Evolutionary conservation across 306 rosid genomes (phyloP).

Genomic region (Cajanus cajan): DNA sequence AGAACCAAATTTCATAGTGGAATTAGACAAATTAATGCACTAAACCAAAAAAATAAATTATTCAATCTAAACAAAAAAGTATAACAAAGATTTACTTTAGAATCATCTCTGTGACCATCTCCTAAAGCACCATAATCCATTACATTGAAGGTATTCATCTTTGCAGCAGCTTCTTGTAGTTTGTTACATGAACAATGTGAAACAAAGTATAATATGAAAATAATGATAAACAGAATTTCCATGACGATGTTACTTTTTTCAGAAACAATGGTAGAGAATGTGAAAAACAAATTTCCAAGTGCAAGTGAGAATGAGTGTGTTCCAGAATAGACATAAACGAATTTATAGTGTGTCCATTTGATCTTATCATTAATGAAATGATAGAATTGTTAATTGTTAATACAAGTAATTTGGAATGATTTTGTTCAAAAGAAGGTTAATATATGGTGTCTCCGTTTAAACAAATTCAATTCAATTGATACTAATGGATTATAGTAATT

Average conservation of each 20-base stretch:
- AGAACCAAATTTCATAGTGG: neutral
- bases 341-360: neutral
- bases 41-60: neutral
- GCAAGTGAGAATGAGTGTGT: neutral
- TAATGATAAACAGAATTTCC: neutral
- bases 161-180: neutral
- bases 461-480: neutral
- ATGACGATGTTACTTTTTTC: neutral
- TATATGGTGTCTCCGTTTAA: neutral
- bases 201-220: neutral
- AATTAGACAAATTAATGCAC: neutral
- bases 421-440: neutral
- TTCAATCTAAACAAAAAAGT: neutral
- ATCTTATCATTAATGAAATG: neutral
- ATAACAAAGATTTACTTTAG: constrained; percentile 9
- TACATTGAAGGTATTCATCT: neutral
- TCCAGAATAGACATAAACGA: neutral
- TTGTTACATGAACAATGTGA: neutral
- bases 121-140: constrained; percentile 34
- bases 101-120: constrained; percentile 32
- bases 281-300: neutral
- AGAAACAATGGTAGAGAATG: neutral
- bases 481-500: no score
- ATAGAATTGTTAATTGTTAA: neutral
- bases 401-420: neutral